Evolutionary conservation across 108 stramenopile species (phyloP).

Genomic region (Cyclostephanos invisitatus): DNA sequence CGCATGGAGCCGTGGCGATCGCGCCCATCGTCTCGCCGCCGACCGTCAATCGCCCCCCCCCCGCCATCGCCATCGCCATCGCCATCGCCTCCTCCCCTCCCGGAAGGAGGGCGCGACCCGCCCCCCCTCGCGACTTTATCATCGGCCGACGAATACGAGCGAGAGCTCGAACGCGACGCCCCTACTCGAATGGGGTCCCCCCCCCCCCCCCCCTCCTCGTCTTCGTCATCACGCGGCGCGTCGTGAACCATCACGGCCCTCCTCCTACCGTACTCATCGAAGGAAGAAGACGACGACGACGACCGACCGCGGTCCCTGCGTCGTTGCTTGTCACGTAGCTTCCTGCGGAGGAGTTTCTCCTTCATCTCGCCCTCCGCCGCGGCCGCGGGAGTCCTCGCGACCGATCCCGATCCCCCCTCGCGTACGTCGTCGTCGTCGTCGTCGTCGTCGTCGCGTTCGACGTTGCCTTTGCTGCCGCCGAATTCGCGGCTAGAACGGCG

Average conservation of each 20-base stretch:
- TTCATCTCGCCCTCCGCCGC: too few species aligned
- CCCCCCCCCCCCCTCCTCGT: neutral
- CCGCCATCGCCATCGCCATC: neutral
- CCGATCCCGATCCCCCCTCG: too few species aligned
- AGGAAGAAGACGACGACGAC: neutral
- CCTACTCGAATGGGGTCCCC: neutral
- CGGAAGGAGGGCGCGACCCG: neutral
- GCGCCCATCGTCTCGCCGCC: neutral
- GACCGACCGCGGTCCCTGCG: too few species aligned
- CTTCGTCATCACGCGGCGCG: neutral
- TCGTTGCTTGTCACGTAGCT: too few species aligned
- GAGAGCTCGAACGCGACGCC: neutral
- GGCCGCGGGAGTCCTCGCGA: too few species aligned
- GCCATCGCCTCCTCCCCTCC: neutral
- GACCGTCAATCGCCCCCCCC: neutral
- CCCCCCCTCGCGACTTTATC: neutral
- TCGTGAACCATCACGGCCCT: neutral
- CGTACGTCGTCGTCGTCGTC: too few species aligned
- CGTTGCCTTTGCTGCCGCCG: too few species aligned
- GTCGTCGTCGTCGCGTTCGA: neutral
- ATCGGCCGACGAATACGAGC: conserved; percentile 1
- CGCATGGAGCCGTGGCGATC: neutral
- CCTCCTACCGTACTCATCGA: neutral
- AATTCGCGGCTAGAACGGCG: too few species aligned
- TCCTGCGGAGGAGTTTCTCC: too few species aligned